A percentile compares a stretch with the other conserved stretches of the same genome.
Conservation (phyloP, 2,329 filamentous ascomycete species). For the Podosphaera fusca region DNA sequence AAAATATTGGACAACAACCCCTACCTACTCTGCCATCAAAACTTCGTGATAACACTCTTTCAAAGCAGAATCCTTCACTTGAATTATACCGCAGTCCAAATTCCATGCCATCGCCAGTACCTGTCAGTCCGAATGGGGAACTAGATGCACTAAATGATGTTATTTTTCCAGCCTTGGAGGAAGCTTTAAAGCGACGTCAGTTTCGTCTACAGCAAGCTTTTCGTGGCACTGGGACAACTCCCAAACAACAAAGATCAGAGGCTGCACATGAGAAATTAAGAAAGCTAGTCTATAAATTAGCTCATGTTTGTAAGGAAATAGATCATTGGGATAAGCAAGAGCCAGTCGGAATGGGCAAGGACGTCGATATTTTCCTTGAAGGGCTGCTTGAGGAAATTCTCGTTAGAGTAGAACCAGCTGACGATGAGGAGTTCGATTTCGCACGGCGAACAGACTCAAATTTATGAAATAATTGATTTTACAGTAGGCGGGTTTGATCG, state of each 20-base stretch:
- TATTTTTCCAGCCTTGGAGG: conserved; percentile 77
- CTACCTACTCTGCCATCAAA: conserved; percentile 16
- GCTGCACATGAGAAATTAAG: conserved; percentile 62
- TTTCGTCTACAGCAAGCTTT: conserved; percentile 25
- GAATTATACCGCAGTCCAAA: conserved; percentile 18
- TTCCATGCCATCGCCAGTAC: conserved; percentile 32
- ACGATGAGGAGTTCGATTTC: conserved; percentile 16
- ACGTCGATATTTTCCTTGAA: conserved; percentile 72
- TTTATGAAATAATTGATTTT: no score
- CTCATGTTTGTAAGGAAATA: conserved; percentile 68
- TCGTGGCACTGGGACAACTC: conserved; percentile 20
- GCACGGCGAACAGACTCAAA: background rate
- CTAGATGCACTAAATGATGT: conserved; percentile 77
- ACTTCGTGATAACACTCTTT: conserved; percentile 14
- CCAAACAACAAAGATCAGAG: conserved; percentile 44
- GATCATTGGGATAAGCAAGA: conserved; percentile 70
- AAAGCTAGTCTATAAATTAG: conserved; percentile 60
- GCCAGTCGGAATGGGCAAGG: conserved; percentile 82
- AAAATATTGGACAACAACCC: conserved; percentile 12
- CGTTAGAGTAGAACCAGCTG: conserved; percentile 67
- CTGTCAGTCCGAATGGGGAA: conserved; percentile 38
- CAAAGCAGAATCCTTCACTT: conserved; percentile 11
- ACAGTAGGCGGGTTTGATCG: no score
- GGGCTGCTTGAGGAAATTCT: conserved; percentile 84
- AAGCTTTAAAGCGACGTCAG: conserved; percentile 63